These are phyloP conservation scores for Penicillium frequentans DNA, from an alignment of 2,329 filamentous ascomycete species.

Conservation along the genomic window DNA sequence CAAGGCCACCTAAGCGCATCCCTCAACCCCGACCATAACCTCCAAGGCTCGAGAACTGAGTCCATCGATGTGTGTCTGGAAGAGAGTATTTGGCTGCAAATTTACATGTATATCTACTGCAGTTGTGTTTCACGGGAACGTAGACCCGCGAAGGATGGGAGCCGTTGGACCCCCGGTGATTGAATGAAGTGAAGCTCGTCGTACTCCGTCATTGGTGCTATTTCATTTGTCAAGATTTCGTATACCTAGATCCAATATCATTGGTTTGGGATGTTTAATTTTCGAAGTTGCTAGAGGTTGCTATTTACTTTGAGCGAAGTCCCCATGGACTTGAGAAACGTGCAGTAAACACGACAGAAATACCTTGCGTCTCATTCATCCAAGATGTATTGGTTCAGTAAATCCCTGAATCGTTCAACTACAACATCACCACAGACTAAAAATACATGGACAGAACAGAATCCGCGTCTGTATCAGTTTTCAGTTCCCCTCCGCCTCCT, in stretches of 20 bases:
- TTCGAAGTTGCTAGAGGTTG: neutral
- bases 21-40: neutral
- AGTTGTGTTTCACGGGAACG: constrained; percentile 13
- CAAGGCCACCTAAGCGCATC: constrained; percentile 53
- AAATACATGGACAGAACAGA: neutral
- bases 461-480: constrained; percentile 4
- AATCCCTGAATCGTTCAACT: neutral
- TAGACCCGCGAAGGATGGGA: constrained; percentile 12
- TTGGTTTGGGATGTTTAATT: constrained; percentile 4
- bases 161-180: constrained; percentile 14
- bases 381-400: neutral
- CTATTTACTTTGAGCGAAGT: neutral
- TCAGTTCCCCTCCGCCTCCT: constrained; percentile 40
- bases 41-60: constrained; percentile 3
- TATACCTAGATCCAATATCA: constrained; percentile 7
- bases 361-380: neutral
- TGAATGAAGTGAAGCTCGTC: constrained; percentile 21
- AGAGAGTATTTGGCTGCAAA: constrained; percentile 12
- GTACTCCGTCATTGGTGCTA: constrained; percentile 12
- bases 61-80: constrained; percentile 3
- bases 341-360: neutral
- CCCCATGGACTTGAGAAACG: neutral
- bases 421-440: neutral
- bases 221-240: constrained; percentile 11
- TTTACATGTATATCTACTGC: constrained; percentile 35